phyloP scores from a whole-genome alignment of 148 eudicot species.

The Cornus kousa region DNA sequence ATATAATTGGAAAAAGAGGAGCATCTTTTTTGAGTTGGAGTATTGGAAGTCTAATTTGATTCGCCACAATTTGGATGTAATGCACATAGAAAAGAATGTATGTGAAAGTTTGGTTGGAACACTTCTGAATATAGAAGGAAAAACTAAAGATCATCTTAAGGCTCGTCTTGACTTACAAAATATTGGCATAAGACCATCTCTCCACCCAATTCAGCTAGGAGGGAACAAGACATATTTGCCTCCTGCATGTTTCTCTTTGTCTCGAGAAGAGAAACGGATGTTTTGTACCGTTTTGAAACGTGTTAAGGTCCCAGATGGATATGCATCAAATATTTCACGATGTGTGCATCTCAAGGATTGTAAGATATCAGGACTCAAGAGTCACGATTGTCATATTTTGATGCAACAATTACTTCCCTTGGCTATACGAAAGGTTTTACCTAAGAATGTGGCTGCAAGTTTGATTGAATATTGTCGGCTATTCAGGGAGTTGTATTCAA shows the following conservation, averaged over 20 bases:
- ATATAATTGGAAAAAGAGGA: conserved; percentile 10
- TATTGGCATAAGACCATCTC: no score
- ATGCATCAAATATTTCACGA: conserved; percentile 12
- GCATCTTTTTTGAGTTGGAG: not conserved
- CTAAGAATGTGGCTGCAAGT: no score
- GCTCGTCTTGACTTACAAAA: no score
- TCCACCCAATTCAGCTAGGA: no score
- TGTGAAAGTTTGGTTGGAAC: no score
- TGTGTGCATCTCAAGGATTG: not conserved
- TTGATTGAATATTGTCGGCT: no score
- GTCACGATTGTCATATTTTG: not conserved
- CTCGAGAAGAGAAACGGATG: not conserved
- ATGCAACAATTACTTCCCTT: no score
- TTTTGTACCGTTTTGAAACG: conserved; percentile 13
- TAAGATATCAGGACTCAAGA: conserved; percentile 8
- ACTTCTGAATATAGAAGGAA: no score
- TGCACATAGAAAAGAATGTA: not conserved
- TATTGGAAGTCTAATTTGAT: conserved; percentile 4
- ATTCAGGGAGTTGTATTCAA: no score
- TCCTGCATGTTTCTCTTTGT: not conserved
- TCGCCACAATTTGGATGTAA: conserved; percentile 14
- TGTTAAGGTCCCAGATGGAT: conserved; percentile 12
- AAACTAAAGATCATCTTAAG: no score
- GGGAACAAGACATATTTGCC: no score
- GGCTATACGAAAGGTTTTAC: no score